Base-by-base conservation (phyloP, 371 early-diverging fungal genomes). In the Mucor lusitanicus region DNA sequence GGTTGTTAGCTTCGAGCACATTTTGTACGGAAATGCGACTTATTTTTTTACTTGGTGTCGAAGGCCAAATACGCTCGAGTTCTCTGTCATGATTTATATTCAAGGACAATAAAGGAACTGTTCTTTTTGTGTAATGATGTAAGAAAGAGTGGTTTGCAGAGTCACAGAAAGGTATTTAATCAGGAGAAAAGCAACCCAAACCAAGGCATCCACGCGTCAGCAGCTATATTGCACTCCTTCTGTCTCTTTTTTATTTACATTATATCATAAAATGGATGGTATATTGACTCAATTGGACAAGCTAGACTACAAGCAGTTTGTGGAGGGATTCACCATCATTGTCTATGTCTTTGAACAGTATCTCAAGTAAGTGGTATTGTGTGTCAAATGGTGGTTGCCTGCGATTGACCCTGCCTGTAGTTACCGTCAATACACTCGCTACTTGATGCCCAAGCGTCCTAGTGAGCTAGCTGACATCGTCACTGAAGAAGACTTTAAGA, bases 341-440 rank as follows among this genome's bases (percentile, higher is more conserved):
- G 85, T 90, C 25, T 91, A 87, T 73, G 69, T 67, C 3, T 88
- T 91, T 82, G 90, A 91, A 61, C 87, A 86, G 55, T 92, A 91
- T 65, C 73, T 92, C 17, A 86, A 87, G 89, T 88, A 84, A 75
- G 68, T 58, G 23, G 5, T 8, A 33, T 30, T 25, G 0, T 19
- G 35, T 25, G 17, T 19, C 8, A 28, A 3, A 50, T 54, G 3
- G 17, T 17, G 11, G 53, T 12, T 39, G 33, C 17, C 21, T 55
- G 28, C 30, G 8, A 62, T 23, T 53, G 6, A 13, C 23, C 37
- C 1, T 1, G 3, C 11, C 30, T 35, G 6, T 64, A 89, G 88
- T 64, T 75, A 75, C 42, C 92, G 97, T 57, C 95, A 96, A 78
- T 88, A 92, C 75, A 76, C 81, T 11, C 88, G 89, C 54, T 84